Conservation (phyloP, 768 basidiomycete genomes). For the Sarcodon aspratus region DNA sequence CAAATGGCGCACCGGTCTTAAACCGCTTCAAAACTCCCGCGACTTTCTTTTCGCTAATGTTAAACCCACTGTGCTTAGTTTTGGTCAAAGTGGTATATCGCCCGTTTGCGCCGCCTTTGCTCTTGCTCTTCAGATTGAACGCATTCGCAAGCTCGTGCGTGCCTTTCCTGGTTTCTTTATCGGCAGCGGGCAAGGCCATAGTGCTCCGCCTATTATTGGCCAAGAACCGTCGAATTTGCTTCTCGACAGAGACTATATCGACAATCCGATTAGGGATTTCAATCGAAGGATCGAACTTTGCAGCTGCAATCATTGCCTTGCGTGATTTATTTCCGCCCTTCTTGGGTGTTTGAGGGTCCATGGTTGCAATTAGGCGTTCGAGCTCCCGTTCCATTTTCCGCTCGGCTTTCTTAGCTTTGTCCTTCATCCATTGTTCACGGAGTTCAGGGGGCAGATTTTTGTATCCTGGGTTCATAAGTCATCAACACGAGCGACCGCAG, state of each 20-base stretch:
- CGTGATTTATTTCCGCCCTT: constrained; percentile 60
- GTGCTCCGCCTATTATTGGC: constrained; percentile 34
- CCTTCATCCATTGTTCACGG: constrained; percentile 63
- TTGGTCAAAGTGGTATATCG: constrained; percentile 73
- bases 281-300: constrained; percentile 35
- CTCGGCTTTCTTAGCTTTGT: constrained; percentile 77
- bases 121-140: constrained; percentile 70
- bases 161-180: constrained; percentile 55
- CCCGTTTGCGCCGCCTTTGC: constrained; percentile 54
- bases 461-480: constrained; percentile 30
- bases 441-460: constrained; percentile 46
- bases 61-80: constrained; percentile 45
- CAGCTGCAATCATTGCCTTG: constrained; percentile 54
- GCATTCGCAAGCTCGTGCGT: constrained; percentile 74
- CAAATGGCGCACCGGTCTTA: background rate
- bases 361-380: constrained; percentile 40
- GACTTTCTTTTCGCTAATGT: constrained; percentile 52
- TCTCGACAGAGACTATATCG: constrained; percentile 56
- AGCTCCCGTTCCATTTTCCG: constrained; percentile 50
- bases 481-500: background rate
- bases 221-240: constrained; percentile 63
- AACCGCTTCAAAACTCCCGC: constrained; percentile 22
- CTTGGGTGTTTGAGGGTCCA: constrained; percentile 51
- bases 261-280: constrained; percentile 37
- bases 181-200: constrained; percentile 71